A percentile compares a stretch with the other conserved stretches of the same genome.
Evolutionary conservation across 306 rosid species (phyloP).

Genomic region (Luffa aegyptiaca): DNA sequence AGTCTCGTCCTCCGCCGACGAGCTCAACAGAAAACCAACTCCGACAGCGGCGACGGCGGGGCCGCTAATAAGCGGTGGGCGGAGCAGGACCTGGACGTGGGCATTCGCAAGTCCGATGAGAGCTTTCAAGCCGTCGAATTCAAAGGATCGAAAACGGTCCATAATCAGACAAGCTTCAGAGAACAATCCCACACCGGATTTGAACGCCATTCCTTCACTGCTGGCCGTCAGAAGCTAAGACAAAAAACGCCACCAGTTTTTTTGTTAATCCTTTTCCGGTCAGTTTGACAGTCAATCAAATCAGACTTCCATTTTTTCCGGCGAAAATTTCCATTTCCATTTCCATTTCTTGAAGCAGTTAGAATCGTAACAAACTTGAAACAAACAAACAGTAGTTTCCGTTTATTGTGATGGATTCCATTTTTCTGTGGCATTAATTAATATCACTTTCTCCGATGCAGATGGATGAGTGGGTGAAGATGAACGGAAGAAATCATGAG

Average conservation of each 20-base stretch:
- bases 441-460: background rate
- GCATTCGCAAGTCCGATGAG: conserved; percentile 94
- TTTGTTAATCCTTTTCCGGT: background rate
- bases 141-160: conserved; percentile 30
- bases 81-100: conserved; percentile 55
- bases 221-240: conserved; percentile 3
- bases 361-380: background rate
- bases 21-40: conserved; percentile 22
- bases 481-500: background rate
- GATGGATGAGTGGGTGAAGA: background rate
- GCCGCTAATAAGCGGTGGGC: background rate
- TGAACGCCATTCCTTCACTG: conserved; percentile 10
- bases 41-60: background rate
- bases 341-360: background rate
- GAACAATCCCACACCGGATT: background rate
- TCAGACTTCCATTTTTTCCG: background rate
- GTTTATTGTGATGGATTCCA: background rate
- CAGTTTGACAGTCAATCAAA: background rate
- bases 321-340: background rate
- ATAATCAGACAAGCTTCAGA: conserved; percentile 17
- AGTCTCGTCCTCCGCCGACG: conserved; percentile 58
- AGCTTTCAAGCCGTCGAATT: conserved; percentile 50
- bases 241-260: background rate
- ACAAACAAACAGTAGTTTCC: background rate
- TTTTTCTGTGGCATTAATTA: background rate